phyloP scores from a whole-genome alignment of 768 basidiomycete species.

The Rhodotorula toruloides region DNA sequence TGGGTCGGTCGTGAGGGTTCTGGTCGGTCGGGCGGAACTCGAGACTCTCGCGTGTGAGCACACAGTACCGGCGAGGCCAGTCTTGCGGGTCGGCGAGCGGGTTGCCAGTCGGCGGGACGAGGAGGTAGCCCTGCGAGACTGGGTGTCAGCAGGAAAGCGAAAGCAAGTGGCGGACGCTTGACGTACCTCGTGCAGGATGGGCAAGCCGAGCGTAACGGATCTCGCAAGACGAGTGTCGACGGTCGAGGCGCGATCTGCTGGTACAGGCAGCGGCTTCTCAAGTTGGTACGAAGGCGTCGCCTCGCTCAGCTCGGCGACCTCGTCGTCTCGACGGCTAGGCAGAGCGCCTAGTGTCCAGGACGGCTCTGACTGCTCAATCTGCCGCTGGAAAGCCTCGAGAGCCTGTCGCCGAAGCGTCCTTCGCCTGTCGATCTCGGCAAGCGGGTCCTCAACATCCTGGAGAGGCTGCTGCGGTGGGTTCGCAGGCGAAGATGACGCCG shows the following conservation, averaged over 20 bases:
- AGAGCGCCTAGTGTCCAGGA: neutral
- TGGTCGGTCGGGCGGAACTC: constrained; percentile 31
- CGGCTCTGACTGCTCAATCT: neutral
- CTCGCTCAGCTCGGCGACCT: neutral
- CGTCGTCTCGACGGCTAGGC: neutral
- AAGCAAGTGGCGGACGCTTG: neutral
- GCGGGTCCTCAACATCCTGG: neutral
- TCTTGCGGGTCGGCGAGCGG: neutral
- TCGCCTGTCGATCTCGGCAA: neutral
- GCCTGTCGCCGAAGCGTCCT: neutral
- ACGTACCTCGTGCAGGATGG: neutral
- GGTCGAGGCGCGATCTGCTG: no score
- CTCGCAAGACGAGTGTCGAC: no score
- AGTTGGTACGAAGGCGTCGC: neutral
- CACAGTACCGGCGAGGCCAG: constrained; percentile 18
- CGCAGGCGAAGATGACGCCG: neutral
- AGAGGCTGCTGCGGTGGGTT: neutral
- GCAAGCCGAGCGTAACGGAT: no score
- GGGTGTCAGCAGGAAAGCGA: neutral
- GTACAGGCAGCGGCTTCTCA: no score
- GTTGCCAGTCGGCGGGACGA: neutral
- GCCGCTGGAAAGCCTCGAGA: constrained; percentile 2
- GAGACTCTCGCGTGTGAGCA: constrained; percentile 18
- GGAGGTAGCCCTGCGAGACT: constrained; percentile 15
- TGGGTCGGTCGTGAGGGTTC: neutral